Base-by-base conservation (phyloP, 768 basidiomycete species). In the Amanita jacksonii region DNA sequence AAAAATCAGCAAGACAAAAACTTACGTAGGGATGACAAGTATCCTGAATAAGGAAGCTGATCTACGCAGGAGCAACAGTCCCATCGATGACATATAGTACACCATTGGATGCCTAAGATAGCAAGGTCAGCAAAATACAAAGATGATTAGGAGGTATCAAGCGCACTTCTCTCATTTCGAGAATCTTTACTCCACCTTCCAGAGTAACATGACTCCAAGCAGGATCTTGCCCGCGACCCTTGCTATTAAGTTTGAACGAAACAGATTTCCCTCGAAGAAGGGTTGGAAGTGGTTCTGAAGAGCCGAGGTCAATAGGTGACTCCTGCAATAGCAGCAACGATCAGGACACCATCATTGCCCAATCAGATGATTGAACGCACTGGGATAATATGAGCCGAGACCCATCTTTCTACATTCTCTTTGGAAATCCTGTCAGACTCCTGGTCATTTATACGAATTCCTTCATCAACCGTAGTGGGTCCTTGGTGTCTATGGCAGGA, bases 341-440 rank as follows among this genome's bases (percentile, higher is more conserved):
- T 5, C 12, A 30, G 38, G 24, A 23, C 27, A 22, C 12, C 4
- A 30, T 16, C 32, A 8, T 2, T 23, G 19, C 3, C 9, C 28
- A 38, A 16, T 22, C 34, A 28, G n/a, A 16, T 13, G 15, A 23
- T n/a, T n/a, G n/a, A 42, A 50, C 63, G 18, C 57, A 91, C 90
- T 4, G 88, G 84, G 42, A 94, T 74, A 47, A 93, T 78, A 54
- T 92, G 91, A 2, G 81, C 81, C 1, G 79, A 76, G 0, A 93
- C 71, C 85, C 90, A 94, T 40, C 69, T 70, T 52, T 81, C 73
- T 9, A 93, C 83, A 52, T 90, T 86, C 51, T 62, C 63, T 62
- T 66, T 79, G 5, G 79, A 75, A 35, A 54, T 56, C 8, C 62
- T 62, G 45, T 90, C 81, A 30, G 74, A 77, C 51, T 87, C 77